Percentiles rank a stretch among this genome's conserved stretches.
Evolutionary conservation across 441 rosid species (phyloP).

Genomic region (Erodium trifolium): DNA sequence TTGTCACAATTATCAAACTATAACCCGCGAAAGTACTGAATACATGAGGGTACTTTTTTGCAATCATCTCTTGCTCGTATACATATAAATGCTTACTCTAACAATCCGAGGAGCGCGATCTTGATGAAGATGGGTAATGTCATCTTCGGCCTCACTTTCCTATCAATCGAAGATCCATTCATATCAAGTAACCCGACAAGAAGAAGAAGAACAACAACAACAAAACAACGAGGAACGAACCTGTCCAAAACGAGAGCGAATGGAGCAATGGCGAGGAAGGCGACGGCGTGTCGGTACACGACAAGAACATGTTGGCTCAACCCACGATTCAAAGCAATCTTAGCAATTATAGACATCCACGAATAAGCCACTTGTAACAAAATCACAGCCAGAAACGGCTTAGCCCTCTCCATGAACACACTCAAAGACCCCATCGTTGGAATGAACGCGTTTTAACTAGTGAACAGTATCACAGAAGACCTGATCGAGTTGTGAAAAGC

Average conservation of each 20-base stretch:
- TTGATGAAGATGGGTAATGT: background rate
- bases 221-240: too few species aligned
- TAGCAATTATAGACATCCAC: constrained; percentile 38
- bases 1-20: too few species aligned
- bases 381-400: constrained; percentile 41
- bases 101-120: background rate
- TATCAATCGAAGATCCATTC: background rate
- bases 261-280: constrained; percentile 42
- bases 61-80: too few species aligned
- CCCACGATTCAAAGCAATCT: constrained; percentile 43
- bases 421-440: too few species aligned
- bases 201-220: too few species aligned
- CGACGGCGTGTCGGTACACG: constrained; percentile 44
- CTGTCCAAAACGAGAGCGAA: constrained; percentile 43
- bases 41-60: too few species aligned
- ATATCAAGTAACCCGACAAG: too few species aligned
- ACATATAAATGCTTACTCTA: constrained; percentile 10
- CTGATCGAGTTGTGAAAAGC: background rate
- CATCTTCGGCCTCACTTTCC: constrained; percentile 22
- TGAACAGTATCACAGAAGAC: too few species aligned
- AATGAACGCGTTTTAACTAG: too few species aligned
- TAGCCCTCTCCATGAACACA: constrained; percentile 12
- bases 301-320: constrained; percentile 52
- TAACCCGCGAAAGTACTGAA: too few species aligned
- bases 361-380: constrained; percentile 47